phyloP scores from a whole-genome alignment of 2,329 filamentous ascomycete species.

The Bisporella sp. region DNA sequence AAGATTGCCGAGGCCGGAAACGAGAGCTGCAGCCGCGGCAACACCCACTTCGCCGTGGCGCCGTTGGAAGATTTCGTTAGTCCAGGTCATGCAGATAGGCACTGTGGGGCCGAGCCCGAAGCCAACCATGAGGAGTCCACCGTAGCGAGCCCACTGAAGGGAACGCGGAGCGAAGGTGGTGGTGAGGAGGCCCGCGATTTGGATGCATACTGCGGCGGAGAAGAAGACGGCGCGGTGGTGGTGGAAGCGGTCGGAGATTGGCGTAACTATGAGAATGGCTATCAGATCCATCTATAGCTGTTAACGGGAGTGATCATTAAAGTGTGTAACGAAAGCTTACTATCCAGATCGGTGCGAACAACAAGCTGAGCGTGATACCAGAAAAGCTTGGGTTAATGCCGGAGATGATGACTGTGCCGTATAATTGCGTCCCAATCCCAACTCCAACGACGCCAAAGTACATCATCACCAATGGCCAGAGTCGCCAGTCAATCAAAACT shows the following conservation, averaged over 20 bases:
- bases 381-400: conserved; percentile 69
- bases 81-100: conserved; percentile 92
- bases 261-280: conserved; percentile 78
- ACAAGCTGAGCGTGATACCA: conserved; percentile 67
- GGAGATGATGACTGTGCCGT: conserved; percentile 79
- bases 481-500: conserved; percentile 76
- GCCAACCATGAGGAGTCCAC: conserved; percentile 81
- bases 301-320: background rate
- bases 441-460: conserved; percentile 94
- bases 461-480: conserved; percentile 84
- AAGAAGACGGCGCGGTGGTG: conserved; percentile 75
- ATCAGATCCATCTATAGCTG: conserved; percentile 68
- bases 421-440: conserved; percentile 83
- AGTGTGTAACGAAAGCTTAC: conserved; percentile 39
- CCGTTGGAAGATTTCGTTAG: conserved; percentile 80
- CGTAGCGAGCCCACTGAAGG: conserved; percentile 77
- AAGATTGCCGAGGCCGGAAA: conserved; percentile 80
- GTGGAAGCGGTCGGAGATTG: conserved; percentile 82
- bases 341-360: conserved; percentile 91
- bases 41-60: conserved; percentile 89
- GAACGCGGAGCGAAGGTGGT: conserved; percentile 64
- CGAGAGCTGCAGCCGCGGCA: conserved; percentile 75
- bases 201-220: conserved; percentile 64
- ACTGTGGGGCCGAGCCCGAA: conserved; percentile 88
- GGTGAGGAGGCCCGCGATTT: conserved; percentile 74